These are phyloP conservation scores for Globisporangium cylindrosporum DNA, from an alignment of 352 stramenopile species.

Conservation along the genomic window DNA sequence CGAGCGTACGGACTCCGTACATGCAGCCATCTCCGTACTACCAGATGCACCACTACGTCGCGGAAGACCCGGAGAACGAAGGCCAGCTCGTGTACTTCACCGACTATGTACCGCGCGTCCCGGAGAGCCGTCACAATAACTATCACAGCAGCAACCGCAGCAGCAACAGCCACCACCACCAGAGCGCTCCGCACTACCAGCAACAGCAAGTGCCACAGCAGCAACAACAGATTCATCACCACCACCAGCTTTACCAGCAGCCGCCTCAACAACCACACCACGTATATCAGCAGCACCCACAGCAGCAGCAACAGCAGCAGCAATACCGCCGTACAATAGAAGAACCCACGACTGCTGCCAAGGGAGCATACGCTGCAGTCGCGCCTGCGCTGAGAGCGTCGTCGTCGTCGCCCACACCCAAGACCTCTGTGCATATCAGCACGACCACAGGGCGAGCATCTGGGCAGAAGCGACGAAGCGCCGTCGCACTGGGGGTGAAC, in stretches of 20 bases:
- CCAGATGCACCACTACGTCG: conserved; percentile 68
- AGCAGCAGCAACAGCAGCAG: conserved; percentile 11
- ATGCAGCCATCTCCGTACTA: conserved; percentile 35
- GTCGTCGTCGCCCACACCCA: conserved; percentile 12
- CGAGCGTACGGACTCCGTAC: conserved; percentile 38
- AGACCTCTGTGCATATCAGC: conserved; percentile 34
- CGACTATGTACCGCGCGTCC: conserved; percentile 45
- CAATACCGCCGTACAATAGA: conserved; percentile 39
- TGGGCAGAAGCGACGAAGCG: conserved; percentile 75
- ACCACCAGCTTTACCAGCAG: conserved; percentile 11
- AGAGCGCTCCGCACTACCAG: conserved; percentile 29
- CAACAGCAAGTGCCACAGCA: not conserved
- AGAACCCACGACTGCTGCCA: conserved; percentile 18
- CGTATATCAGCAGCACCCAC: conserved; percentile 15
- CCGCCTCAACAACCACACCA: conserved; percentile 2
- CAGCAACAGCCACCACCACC: conserved; percentile 26
- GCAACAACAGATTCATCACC: conserved; percentile 7
- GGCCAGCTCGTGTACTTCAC: conserved; percentile 81
- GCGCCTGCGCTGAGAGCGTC: conserved; percentile 2
- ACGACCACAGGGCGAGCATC: conserved; percentile 45
- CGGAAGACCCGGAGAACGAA: conserved; percentile 52
- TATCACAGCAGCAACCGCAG: conserved; percentile 4
- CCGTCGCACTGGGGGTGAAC: conserved; percentile 79
- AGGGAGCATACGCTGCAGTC: conserved; percentile 14
- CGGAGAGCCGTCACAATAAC: conserved; percentile 9